A percentile compares a stretch with the other conserved stretches of the same genome.
phyloP scores from a whole-genome alignment of 116 monocot species.

The Cymodocea nodosa region DNA sequence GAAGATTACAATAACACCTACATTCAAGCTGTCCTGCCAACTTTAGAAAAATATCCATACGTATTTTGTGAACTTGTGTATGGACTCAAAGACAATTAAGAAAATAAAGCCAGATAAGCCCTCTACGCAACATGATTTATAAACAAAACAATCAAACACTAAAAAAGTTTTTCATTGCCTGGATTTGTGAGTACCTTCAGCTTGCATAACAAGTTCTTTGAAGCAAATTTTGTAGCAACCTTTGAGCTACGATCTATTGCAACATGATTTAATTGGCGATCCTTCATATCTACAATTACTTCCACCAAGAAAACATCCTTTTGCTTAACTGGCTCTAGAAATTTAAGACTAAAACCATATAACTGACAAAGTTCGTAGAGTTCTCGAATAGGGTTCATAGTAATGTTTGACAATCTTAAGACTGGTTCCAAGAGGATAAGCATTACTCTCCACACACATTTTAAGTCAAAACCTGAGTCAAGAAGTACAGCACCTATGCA shows the following conservation, averaged over 20 bases:
- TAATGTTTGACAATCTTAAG: conserved; percentile 40
- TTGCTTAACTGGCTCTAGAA: conserved; percentile 34
- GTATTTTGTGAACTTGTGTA: no score
- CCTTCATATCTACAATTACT: conserved; percentile 31
- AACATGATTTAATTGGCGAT: conserved; percentile 11
- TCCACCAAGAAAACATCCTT: conserved; percentile 28
- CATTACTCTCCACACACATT: conserved; percentile 53
- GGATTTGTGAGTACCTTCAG: conserved; percentile 43
- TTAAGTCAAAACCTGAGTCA: conserved; percentile 69
- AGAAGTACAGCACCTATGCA: conserved; percentile 81
- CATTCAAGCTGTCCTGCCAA: no score
- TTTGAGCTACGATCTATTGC: conserved; percentile 59
- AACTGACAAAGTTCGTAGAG: conserved; percentile 78
- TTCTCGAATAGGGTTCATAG: conserved; percentile 61
- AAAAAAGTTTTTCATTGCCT: no score
- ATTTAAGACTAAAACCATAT: conserved; percentile 21
- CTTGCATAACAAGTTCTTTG: conserved; percentile 46
- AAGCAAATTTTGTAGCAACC: conserved; percentile 56
- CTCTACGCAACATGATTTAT: no score
- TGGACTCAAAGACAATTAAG: no score
- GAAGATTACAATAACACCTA: no score
- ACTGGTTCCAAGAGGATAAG: conserved; percentile 37
- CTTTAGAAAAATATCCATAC: no score
- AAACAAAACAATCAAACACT: no score
- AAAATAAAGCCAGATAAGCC: no score